Percentiles rank a stretch among this genome's conserved stretches.
Evolutionary conservation across 257 asterid species (phyloP).

Genomic region (Solanum piurae): DNA sequence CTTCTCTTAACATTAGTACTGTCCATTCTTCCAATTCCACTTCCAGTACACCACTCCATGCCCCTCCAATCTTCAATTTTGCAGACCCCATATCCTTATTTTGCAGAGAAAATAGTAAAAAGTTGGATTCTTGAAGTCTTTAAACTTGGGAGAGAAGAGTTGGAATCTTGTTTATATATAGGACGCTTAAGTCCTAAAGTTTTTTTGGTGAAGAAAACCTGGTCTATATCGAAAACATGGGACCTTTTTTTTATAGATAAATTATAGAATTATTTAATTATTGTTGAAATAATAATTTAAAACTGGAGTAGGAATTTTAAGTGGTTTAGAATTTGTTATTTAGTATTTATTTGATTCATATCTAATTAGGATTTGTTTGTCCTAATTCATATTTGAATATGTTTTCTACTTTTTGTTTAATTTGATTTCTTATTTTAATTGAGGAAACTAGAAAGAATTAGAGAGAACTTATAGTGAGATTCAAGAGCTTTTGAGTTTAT

Average conservation of each 20-base stretch:
- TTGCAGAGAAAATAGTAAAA: background rate
- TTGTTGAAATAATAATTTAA: too few relatives aligned
- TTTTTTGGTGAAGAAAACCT: background rate
- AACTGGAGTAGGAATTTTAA: too few relatives aligned
- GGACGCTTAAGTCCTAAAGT: background rate
- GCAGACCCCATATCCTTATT: slow-evolving; percentile 25
- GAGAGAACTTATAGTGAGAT: background rate
- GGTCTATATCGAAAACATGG: background rate
- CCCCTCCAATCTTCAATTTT: slow-evolving; percentile 76
- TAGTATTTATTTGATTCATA: background rate
- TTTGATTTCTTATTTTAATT: background rate
- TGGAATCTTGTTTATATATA: background rate
- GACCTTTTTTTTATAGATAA: too few relatives aligned
- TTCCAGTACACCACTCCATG: slow-evolving; percentile 86
- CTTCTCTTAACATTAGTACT: slow-evolving; percentile 55
- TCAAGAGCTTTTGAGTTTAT: too few relatives aligned
- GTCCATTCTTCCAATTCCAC: slow-evolving; percentile 77
- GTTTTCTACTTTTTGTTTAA: background rate
- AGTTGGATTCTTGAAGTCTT: background rate
- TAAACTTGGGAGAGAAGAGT: background rate
- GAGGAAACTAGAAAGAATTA: too few relatives aligned
- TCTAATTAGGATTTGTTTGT: background rate
- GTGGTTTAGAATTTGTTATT: too few relatives aligned
- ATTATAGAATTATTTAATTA: too few relatives aligned
- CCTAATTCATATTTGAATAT: too few relatives aligned